Percentiles rank a stretch among this genome's conserved stretches.
Conservation (phyloP, 2,329 filamentous ascomycete genomes). For the Alternaria sp. region DNA sequence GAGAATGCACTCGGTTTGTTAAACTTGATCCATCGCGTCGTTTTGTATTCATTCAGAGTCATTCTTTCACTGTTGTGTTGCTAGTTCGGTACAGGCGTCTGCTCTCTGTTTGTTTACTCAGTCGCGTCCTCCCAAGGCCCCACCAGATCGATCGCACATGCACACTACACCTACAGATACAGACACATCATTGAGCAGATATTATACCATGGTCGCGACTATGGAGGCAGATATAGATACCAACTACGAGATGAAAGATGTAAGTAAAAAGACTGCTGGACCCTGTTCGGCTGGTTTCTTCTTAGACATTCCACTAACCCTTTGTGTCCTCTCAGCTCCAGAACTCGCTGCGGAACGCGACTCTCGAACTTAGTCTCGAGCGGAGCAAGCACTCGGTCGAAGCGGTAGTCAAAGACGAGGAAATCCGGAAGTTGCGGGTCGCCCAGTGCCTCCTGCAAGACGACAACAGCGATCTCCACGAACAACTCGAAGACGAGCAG, state of each 20-base stretch:
- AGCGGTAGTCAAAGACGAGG: slow-evolving; percentile 77
- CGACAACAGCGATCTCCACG: slow-evolving; percentile 74
- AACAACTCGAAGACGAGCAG: slow-evolving; percentile 68
- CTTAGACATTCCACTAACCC: slow-evolving; percentile 23
- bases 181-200: slow-evolving; percentile 31
- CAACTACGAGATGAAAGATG: slow-evolving; percentile 47
- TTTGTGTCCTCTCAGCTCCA: slow-evolving; percentile 48
- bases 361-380: slow-evolving; percentile 76
- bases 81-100: not conserved
- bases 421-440: slow-evolving; percentile 70
- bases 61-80: not conserved
- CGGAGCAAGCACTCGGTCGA: slow-evolving; percentile 71
- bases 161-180: slow-evolving; percentile 23
- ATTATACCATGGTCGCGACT: slow-evolving; percentile 35
- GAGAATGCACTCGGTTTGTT: not conserved
- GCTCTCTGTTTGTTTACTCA: slow-evolving; percentile 44
- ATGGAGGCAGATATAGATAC: slow-evolving; percentile 40
- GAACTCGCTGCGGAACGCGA: slow-evolving; percentile 61
- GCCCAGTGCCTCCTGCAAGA: slow-evolving; percentile 76
- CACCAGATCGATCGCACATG: slow-evolving; percentile 27
- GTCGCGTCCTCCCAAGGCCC: slow-evolving; percentile 39
- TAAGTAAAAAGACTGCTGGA: slow-evolving; percentile 30
- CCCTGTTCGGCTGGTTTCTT: not conserved
- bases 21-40: not conserved
- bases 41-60: not conserved